Evolutionary conservation across 768 basidiomycete genomes (phyloP).

Genomic region (Naganishia vaughanmartiniae): DNA sequence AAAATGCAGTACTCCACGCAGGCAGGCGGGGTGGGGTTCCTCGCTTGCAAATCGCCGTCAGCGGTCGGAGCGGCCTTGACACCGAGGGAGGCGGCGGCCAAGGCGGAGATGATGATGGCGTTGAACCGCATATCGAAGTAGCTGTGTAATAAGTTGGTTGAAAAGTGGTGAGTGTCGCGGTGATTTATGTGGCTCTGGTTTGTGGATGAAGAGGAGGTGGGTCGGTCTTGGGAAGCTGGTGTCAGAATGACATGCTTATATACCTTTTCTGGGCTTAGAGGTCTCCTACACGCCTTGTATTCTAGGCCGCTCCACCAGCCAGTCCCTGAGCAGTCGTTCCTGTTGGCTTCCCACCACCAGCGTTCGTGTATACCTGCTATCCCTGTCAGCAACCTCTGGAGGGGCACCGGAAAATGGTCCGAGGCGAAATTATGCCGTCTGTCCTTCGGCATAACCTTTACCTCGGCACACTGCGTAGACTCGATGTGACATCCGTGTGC

Average conservation of each 20-base stretch:
- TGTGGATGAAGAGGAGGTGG: background rate
- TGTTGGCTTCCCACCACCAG: too few relatives aligned
- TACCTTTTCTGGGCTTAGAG: background rate
- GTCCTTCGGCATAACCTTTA: too few relatives aligned
- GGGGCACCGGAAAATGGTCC: too few relatives aligned
- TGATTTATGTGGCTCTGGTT: background rate
- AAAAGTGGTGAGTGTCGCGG: too few relatives aligned
- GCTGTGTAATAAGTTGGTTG: background rate
- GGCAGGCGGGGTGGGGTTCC: background rate
- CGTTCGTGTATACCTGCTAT: too few relatives aligned
- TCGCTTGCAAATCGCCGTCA: background rate
- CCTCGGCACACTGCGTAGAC: too few relatives aligned
- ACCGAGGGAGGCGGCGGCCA: background rate
- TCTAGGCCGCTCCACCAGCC: background rate
- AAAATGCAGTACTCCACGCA: background rate
- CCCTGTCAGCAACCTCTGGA: too few relatives aligned
- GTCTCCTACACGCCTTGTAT: background rate
- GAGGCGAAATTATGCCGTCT: too few relatives aligned
- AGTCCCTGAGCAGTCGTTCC: too few relatives aligned
- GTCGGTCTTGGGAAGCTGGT: background rate
- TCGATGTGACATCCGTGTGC: too few relatives aligned
- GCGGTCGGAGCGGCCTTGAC: background rate
- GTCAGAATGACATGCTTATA: background rate
- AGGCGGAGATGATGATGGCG: conserved; percentile 5
- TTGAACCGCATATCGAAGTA: conserved; percentile 11